phyloP scores from a whole-genome alignment of 2,329 filamentous ascomycete genomes.

The Scedosporium dehoogii region DNA sequence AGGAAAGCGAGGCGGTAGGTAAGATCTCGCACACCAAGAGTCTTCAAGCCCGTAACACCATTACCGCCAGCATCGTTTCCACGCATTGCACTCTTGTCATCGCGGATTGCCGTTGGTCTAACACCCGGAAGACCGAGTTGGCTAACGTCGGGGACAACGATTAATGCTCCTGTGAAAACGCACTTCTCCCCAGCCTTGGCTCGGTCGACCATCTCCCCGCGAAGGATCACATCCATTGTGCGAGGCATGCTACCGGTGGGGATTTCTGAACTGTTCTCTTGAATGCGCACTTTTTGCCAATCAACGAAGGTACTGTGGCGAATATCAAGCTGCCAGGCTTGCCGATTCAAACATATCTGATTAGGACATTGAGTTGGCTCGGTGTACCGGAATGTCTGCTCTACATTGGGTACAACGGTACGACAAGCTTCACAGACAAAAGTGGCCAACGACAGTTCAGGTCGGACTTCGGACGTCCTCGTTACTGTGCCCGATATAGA shows the following conservation, averaged over 20 bases:
- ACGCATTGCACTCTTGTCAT: slow-evolving; percentile 63
- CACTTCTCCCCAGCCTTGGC: slow-evolving; percentile 98
- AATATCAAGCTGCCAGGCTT: slow-evolving; percentile 95
- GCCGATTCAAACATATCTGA: slow-evolving; percentile 71
- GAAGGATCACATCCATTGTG: slow-evolving; percentile 92
- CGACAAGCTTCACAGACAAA: slow-evolving; percentile 88
- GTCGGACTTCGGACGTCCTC: slow-evolving; percentile 90
- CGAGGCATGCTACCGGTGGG: slow-evolving; percentile 97
- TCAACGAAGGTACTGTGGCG: slow-evolving; percentile 95
- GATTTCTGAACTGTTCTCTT: slow-evolving; percentile 97
- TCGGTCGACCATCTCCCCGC: slow-evolving; percentile 94
- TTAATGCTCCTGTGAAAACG: slow-evolving; percentile 91
- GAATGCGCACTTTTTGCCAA: slow-evolving; percentile 97
- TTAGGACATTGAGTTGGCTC: slow-evolving; percentile 96
- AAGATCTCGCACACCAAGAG: slow-evolving; percentile 86
- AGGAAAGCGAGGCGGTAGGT: slow-evolving; percentile 96
- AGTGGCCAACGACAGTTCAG: slow-evolving; percentile 83
- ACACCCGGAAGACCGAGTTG: slow-evolving; percentile 85
- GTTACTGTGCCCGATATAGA: slow-evolving; percentile 97
- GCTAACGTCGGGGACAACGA: slow-evolving; percentile 94
- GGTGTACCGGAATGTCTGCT: slow-evolving; percentile 96
- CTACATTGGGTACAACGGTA: slow-evolving; percentile 76
- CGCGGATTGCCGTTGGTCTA: slow-evolving; percentile 71
- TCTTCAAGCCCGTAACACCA: slow-evolving; percentile 81
- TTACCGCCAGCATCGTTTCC: slow-evolving; percentile 72